phyloP scores from a whole-genome alignment of 441 rosid genomes.

The Hypseocharis bilobata region DNA sequence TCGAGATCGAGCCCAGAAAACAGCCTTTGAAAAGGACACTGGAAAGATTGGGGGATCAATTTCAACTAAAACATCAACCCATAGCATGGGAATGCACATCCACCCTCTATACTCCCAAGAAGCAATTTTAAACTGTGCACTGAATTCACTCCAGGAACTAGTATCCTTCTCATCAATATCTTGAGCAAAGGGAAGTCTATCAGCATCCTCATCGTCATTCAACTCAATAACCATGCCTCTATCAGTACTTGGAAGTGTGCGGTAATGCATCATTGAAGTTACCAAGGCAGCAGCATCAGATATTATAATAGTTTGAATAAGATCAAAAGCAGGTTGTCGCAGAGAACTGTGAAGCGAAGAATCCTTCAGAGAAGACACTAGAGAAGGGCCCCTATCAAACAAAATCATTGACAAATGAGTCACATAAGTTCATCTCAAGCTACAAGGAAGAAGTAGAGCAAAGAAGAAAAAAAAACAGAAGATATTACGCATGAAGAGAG shows the following conservation, averaged over 20 bases:
- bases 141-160: slow-evolving; percentile 65
- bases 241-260: slow-evolving; percentile 21
- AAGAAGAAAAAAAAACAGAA: not conserved
- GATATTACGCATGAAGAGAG: not conserved
- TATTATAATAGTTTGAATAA: slow-evolving; percentile 64
- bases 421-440: not conserved
- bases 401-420: slow-evolving; percentile 23
- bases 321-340: slow-evolving; percentile 94
- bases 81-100: slow-evolving; percentile 94
- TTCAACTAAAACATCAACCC: slow-evolving; percentile 77
- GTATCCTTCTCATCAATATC: slow-evolving; percentile 42
- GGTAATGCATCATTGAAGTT: slow-evolving; percentile 42
- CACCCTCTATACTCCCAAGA: slow-evolving; percentile 57
- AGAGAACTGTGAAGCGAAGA: slow-evolving; percentile 80
- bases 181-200: slow-evolving; percentile 31
- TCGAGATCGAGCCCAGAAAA: slow-evolving; percentile 86
- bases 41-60: slow-evolving; percentile 57
- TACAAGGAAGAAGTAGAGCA: not conserved
- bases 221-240: slow-evolving; percentile 29
- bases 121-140: slow-evolving; percentile 51
- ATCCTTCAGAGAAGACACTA: slow-evolving; percentile 78
- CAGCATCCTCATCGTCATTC: slow-evolving; percentile 37
- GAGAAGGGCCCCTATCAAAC: slow-evolving; percentile 84
- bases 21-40: slow-evolving; percentile 71
- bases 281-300: slow-evolving; percentile 85